Evolutionary conservation across 768 basidiomycete genomes (phyloP), one percentile per base, ranked within the genome.

Genomic region (Serpula lacrymans): DNA sequence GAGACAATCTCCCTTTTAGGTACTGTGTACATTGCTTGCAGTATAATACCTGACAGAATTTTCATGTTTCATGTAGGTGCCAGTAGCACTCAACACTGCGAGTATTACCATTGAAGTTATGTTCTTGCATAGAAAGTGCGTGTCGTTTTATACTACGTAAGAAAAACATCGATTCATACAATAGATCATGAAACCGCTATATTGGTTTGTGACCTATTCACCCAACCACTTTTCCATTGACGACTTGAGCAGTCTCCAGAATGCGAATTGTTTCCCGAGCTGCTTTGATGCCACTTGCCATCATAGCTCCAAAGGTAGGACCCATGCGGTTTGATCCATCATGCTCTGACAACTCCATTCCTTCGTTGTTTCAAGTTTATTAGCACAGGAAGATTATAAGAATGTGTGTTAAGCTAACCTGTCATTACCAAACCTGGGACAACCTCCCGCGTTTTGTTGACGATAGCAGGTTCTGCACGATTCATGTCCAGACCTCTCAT

Each of bases 401-500:
- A 13, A 9, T 14, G n/a, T 30, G 18, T 12, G 6, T 24, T 22
- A 1, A 35, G 69, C 75, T 52, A 42, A 80, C 82, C 84, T 31
- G 82, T 75, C 72, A 88, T 76, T 54, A 88, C 75, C 35, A 88
- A 69, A 1, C 86, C 86, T 6, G 84, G 84, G 14, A 73, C 71
- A 34, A 88, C 81, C 68, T 90, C 84, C 34, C 84, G 78, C 14
- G 84, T 88, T 22, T 74, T 73, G 48, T 84, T 85, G 39, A 86
- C 82, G 46, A 87, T 88, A n/a, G 77, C 79, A 4, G 84, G 83
- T 59, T 88, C 85, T n/a, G 85, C 80, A 29, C 80, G 77, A 57
- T 77, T 82, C 86, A 88, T 88, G 64, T 87, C 84, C 46, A 88
- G 65, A 8, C 83, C 82, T 28, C 80, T 70, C 86, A 88, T 88